Base-by-base conservation (phyloP, 352 stramenopile species). In the Phytophthora hybrid region DNA sequence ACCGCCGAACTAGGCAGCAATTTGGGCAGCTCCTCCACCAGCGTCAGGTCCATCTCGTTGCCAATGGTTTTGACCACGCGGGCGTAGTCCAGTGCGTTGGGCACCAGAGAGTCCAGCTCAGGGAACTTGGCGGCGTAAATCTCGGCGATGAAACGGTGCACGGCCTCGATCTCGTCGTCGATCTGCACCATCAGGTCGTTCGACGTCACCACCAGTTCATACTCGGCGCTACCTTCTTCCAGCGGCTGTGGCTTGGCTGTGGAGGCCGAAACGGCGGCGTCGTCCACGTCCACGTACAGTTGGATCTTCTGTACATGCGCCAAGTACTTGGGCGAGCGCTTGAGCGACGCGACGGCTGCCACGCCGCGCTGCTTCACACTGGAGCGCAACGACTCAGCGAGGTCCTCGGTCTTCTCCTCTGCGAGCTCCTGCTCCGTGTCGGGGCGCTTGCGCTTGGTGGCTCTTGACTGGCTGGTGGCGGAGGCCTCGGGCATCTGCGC, bases 1-100 rank as follows among this genome's bases (percentile, higher is more conserved):
- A 98, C 93, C 16, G 97, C 90, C 55, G 94, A 97, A 18, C 85
- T 93, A 9, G 88, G 95, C n/a, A 99, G 75, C 32, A 99, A 79
- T 59, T 92, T 87, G 32, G 95, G 93, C 32, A 99, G 73, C 49
- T 96, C 82, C 31, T 72, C 63, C 16, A 98, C 86, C 16, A 91
- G 78, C 11, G 94, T 98, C 74, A 99, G 80, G 73, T 99, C 95
- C 78, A 91, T 98, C 76, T 98, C 95, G 76, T 99, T 98, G 26
- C 84, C 83, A 56, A 99, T 98, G 2, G 78, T 74, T 63, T 95
- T 74, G 6, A 99, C 94, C n/a, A 98, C 96, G 44, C 88, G 89
- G 37, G 93, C 93, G 71, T 98, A 99, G 75, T 98, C 95, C 23
- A 98, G 71, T 9, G 88, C 83, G 53, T 97, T 97, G 7, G 94